Evolutionary conservation across 306 rosid species (phyloP).

Genomic region (Glycine tomentella): DNA sequence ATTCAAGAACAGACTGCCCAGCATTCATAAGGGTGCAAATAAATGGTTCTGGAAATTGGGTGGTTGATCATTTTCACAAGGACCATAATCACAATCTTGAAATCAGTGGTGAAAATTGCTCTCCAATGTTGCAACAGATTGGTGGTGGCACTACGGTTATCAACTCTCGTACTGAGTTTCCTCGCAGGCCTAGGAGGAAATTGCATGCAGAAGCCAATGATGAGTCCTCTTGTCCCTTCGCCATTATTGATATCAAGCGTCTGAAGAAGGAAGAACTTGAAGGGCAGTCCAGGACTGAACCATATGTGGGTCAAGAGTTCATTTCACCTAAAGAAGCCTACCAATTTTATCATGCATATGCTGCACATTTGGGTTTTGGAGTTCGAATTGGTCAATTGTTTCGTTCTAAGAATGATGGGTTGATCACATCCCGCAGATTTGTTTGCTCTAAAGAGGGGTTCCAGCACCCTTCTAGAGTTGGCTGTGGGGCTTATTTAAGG

Average conservation of each 20-base stretch:
- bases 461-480: conserved; percentile 96
- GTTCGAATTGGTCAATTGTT: conserved; percentile 91
- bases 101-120: conserved; percentile 51
- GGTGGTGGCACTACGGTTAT: conserved; percentile 46
- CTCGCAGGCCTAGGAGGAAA: conserved; percentile 66
- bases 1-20: conserved; percentile 90
- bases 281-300: conserved; percentile 64
- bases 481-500: conserved; percentile 94
- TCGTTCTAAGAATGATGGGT: conserved; percentile 88
- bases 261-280: conserved; percentile 61
- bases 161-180: conserved; percentile 51
- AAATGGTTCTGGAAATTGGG: conserved; percentile 91
- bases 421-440: conserved; percentile 83
- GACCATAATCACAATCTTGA: conserved; percentile 88
- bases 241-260: conserved; percentile 69
- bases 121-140: conserved; percentile 55
- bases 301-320: conserved; percentile 80
- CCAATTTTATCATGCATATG: conserved; percentile 82
- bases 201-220: conserved; percentile 54
- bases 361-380: conserved; percentile 76
- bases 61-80: conserved; percentile 79
- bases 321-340: conserved; percentile 85
- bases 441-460: conserved; percentile 98
- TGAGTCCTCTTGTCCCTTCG: conserved; percentile 65
- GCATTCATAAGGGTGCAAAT: conserved; percentile 86